A percentile compares a stretch with the other conserved stretches of the same genome.
phyloP scores from a whole-genome alignment of 2,329 filamentous ascomycete genomes.

The Cladobotryum mycophilum region DNA sequence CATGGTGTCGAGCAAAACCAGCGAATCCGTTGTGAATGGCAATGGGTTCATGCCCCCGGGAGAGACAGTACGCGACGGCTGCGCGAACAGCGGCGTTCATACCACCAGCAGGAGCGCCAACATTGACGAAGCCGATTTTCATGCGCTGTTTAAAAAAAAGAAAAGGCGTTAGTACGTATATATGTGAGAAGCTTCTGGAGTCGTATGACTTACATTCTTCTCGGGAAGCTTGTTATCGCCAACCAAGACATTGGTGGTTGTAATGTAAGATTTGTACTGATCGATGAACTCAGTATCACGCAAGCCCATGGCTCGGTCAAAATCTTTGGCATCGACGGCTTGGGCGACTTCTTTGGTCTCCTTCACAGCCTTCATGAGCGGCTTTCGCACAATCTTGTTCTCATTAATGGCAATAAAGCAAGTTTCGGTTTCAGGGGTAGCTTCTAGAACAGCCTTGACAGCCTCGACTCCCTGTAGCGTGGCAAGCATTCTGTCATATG shows the following conservation, averaged over 20 bases:
- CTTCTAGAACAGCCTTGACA: slow-evolving; percentile 84
- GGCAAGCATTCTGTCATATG: slow-evolving; percentile 88
- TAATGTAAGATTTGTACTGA: slow-evolving; percentile 83
- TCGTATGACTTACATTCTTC: slow-evolving; percentile 53
- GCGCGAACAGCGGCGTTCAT: slow-evolving; percentile 97
- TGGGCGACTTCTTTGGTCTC: slow-evolving; percentile 79
- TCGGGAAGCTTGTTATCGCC: slow-evolving; percentile 60
- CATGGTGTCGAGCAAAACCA: slow-evolving; percentile 84
- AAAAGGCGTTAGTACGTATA: neutral
- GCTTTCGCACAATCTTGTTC: slow-evolving; percentile 92
- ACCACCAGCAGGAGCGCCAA: slow-evolving; percentile 91
- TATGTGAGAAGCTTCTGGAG: neutral
- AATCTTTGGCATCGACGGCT: slow-evolving; percentile 79
- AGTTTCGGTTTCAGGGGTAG: slow-evolving; percentile 80
- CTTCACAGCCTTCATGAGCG: slow-evolving; percentile 80
- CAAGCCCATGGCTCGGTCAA: slow-evolving; percentile 77
- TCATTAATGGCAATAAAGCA: slow-evolving; percentile 95
- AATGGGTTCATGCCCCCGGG: slow-evolving; percentile 84
- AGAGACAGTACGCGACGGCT: slow-evolving; percentile 86
- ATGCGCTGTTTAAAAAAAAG: slow-evolving; percentile 64
- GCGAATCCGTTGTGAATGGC: slow-evolving; percentile 97
- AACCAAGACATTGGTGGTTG: slow-evolving; percentile 78
- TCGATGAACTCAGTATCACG: slow-evolving; percentile 92
- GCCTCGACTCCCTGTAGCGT: slow-evolving; percentile 93
- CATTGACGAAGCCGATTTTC: slow-evolving; percentile 92